These are phyloP conservation scores for Populus hybrid DNA, from an alignment of 441 rosid species.

Conservation along the genomic window DNA sequence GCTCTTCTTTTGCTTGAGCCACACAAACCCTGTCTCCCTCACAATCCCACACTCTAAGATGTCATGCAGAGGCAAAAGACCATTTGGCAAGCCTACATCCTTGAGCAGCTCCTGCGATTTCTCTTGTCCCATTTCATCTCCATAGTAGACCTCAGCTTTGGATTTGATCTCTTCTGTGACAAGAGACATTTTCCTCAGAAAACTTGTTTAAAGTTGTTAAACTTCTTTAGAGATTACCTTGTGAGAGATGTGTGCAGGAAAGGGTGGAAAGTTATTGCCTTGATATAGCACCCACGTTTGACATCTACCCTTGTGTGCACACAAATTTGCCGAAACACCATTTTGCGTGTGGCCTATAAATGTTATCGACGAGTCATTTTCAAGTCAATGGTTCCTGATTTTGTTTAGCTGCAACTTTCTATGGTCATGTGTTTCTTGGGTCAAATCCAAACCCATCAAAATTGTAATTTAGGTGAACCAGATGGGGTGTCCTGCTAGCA, in stretches of 20 bases:
- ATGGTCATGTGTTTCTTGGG: background rate
- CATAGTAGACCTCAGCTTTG: constrained; percentile 72
- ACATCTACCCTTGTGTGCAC: constrained; percentile 13
- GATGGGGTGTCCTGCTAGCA: background rate
- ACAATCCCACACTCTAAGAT: constrained; percentile 75
- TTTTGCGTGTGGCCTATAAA: background rate
- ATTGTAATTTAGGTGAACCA: constrained; percentile 19
- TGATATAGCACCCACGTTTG: constrained; percentile 12
- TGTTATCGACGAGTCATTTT: background rate
- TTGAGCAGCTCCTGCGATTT: constrained; percentile 55
- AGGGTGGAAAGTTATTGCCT: background rate
- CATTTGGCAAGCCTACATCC: constrained; percentile 69
- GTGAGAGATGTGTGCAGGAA: background rate
- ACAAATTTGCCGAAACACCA: constrained; percentile 21
- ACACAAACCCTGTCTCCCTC: constrained; percentile 78
- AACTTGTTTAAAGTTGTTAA: background rate
- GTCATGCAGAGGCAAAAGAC: constrained; percentile 77
- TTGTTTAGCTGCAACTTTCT: background rate
- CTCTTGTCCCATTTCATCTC: constrained; percentile 71
- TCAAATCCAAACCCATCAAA: background rate
- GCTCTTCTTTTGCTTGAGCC: constrained; percentile 91
- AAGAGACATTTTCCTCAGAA: constrained; percentile 36
- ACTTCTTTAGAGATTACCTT: background rate
- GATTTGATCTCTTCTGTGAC: constrained; percentile 70
- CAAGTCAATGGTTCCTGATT: background rate